These are phyloP conservation scores for Uncinocarpus reesii DNA, from an alignment of 2,329 filamentous ascomycete species.

Conservation along the genomic window DNA sequence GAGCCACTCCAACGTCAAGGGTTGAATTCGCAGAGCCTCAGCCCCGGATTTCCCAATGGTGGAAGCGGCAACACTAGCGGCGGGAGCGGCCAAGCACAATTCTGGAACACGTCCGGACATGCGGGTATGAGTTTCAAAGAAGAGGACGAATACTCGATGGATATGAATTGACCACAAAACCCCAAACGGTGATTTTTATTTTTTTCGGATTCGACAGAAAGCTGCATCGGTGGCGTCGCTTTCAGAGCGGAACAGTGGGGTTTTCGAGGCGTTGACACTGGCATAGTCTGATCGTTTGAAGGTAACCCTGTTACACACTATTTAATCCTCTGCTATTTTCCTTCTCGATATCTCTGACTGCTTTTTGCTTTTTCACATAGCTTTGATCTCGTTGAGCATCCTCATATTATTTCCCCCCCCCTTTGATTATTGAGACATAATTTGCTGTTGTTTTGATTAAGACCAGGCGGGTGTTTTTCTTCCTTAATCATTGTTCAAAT, in stretches of 20 bases:
- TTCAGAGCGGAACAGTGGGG: not conserved
- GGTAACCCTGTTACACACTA: not conserved
- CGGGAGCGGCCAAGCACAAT: constrained; percentile 42
- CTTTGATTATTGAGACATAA: not conserved
- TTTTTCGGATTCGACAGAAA: not conserved
- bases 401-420: not conserved
- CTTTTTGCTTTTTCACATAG: not conserved
- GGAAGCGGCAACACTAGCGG: constrained; percentile 50
- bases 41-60: constrained; percentile 61
- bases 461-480: not conserved
- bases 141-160: constrained; percentile 88
- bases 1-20: constrained; percentile 51
- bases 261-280: constrained; percentile 8
- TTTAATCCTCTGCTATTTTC: not conserved
- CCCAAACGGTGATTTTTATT: not conserved
- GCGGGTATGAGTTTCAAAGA: constrained; percentile 73
- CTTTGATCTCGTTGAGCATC: not conserved
- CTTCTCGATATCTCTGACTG: not conserved
- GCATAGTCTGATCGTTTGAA: not conserved
- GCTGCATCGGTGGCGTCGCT: constrained; percentile 10
- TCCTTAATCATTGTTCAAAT: no score
- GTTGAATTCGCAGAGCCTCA: constrained; percentile 55
- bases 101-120: constrained; percentile 42
- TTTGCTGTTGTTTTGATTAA: not conserved
- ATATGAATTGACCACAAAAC: constrained; percentile 37